A percentile compares a stretch with the other conserved stretches of the same genome.
Evolutionary conservation across 129 eudicot species (phyloP).

Genomic region (Smallanthus sonchifolius): DNA sequence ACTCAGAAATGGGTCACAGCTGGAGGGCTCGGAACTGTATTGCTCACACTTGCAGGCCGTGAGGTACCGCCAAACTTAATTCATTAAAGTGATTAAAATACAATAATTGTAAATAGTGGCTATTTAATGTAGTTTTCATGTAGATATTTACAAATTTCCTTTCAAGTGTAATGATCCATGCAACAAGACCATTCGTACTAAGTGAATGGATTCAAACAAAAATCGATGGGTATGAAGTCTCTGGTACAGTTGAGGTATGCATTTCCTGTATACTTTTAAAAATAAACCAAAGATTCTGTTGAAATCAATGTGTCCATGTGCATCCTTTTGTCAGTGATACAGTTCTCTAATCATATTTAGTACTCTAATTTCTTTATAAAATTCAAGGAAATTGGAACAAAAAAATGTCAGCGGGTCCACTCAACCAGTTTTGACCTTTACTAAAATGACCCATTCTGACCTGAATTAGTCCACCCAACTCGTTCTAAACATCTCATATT

Average conservation of each 20-base stretch:
- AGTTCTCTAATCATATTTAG: not conserved
- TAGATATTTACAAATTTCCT: slow-evolving; percentile 86
- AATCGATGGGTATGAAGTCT: slow-evolving; percentile 74
- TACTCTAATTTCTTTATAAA: not conserved
- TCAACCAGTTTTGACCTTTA: not conserved
- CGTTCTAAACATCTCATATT: not conserved
- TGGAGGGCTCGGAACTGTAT: slow-evolving; percentile 87
- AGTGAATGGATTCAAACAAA: slow-evolving; percentile 90
- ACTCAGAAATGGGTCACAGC: slow-evolving; percentile 93
- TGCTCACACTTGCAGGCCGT: slow-evolving; percentile 88
- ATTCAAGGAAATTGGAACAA: not conserved
- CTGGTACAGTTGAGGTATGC: slow-evolving; percentile 88
- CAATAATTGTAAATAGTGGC: not conserved
- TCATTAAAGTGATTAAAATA: not conserved
- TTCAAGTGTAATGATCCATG: slow-evolving; percentile 80
- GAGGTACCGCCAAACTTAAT: slow-evolving; percentile 40
- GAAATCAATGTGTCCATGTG: slow-evolving; percentile 4
- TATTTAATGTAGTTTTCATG: slow-evolving; percentile 13
- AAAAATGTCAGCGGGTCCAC: not conserved
- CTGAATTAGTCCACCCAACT: not conserved
- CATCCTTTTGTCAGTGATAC: not conserved
- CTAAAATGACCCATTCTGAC: not conserved
- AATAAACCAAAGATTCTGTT: not conserved
- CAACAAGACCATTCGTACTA: slow-evolving; percentile 65
- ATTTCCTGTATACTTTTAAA: not conserved